These are phyloP conservation scores for Xylaria sp. DNA, from an alignment of 2,329 filamentous ascomycete species.

Conservation along the genomic window DNA sequence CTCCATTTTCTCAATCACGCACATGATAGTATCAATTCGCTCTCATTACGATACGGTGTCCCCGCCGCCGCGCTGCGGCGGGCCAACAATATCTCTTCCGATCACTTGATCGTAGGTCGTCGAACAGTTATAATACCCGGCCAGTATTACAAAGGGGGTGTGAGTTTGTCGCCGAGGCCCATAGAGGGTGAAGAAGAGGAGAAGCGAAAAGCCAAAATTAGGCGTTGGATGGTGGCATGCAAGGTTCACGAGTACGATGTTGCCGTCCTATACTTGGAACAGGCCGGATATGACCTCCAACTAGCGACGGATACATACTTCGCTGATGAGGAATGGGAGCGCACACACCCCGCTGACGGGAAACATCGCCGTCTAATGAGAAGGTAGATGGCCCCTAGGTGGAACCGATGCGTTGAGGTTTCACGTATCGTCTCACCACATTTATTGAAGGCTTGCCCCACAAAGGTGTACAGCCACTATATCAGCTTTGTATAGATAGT, in stretches of 20 bases:
- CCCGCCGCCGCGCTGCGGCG: conserved; percentile 70
- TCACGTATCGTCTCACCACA: background rate
- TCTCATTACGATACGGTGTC: conserved; percentile 78
- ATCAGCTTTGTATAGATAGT: conserved; percentile 9
- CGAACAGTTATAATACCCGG: conserved; percentile 78
- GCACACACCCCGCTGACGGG: conserved; percentile 68
- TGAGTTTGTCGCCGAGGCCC: conserved; percentile 75
- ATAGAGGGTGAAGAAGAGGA: conserved; percentile 81
- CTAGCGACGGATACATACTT: conserved; percentile 71
- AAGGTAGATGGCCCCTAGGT: conserved; percentile 40
- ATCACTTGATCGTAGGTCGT: conserved; percentile 76
- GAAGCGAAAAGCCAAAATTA: conserved; percentile 73
- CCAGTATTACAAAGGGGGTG: conserved; percentile 72
- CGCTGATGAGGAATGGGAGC: conserved; percentile 77
- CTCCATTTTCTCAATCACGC: conserved; percentile 79
- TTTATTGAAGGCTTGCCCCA: background rate
- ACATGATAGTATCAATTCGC: conserved; percentile 73
- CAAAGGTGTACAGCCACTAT: background rate
- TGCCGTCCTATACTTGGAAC: conserved; percentile 79
- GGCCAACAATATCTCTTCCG: conserved; percentile 76
- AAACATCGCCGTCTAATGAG: conserved; percentile 48
- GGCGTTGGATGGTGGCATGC: conserved; percentile 82
- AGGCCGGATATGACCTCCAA: conserved; percentile 73
- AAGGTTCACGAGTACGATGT: conserved; percentile 83
- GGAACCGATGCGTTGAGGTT: conserved; percentile 38